phyloP scores from a whole-genome alignment of 331 rosid genomes.

The Saraca asoca region DNA sequence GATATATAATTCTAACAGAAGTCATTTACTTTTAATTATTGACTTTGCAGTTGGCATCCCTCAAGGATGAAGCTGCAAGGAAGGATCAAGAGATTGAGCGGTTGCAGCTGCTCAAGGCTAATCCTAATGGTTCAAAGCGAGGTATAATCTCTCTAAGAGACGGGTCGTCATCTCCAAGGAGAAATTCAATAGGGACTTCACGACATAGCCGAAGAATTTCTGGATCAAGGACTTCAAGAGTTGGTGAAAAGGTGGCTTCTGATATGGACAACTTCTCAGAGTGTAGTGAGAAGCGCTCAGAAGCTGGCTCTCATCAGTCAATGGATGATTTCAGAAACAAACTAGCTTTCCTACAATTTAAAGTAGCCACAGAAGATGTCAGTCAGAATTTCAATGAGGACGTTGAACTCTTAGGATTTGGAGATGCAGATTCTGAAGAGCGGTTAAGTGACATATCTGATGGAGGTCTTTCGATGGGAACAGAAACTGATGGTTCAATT shows the following conservation, averaged over 20 bases:
- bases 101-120: slow-evolving; percentile 60
- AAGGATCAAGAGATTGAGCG: slow-evolving; percentile 88
- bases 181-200: slow-evolving; percentile 58
- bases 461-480: slow-evolving; percentile 99
- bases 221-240: slow-evolving; percentile 48
- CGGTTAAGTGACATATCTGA: slow-evolving; percentile 97
- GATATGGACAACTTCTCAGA: slow-evolving; percentile 79
- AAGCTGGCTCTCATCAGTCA: slow-evolving; percentile 75
- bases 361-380: slow-evolving; percentile 42
- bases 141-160: slow-evolving; percentile 49
- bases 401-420: slow-evolving; percentile 79
- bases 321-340: slow-evolving; percentile 62
- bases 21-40: slow-evolving; percentile 33
- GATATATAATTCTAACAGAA: background rate
- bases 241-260: slow-evolving; percentile 47
- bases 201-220: slow-evolving; percentile 43
- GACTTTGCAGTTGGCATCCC: slow-evolving; percentile 66
- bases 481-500: slow-evolving; percentile 95
- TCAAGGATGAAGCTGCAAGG: slow-evolving; percentile 66
- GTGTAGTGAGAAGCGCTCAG: slow-evolving; percentile 77
- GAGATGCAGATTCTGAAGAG: slow-evolving; percentile 91
- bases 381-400: slow-evolving; percentile 64
- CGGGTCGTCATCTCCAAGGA: slow-evolving; percentile 70
- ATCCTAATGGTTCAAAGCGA: slow-evolving; percentile 51
- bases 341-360: slow-evolving; percentile 41